These are phyloP conservation scores for Eragrostis curvula DNA, from an alignment of 176 grass and related monocot species.

Conservation along the genomic window DNA sequence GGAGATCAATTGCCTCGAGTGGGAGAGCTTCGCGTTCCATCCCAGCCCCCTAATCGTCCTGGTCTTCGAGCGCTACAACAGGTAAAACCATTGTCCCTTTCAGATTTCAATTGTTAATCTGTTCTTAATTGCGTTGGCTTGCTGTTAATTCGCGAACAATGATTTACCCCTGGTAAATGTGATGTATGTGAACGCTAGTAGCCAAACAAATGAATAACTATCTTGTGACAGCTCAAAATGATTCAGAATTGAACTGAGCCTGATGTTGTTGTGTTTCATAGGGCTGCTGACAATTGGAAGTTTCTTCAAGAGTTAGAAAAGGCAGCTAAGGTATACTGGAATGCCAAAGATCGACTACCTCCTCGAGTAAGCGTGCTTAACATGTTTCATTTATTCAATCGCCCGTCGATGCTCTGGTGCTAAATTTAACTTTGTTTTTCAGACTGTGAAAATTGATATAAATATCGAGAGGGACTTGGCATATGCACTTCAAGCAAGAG, in stretches of 20 bases:
- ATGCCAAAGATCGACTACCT: slow-evolving; percentile 78
- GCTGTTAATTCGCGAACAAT: background rate
- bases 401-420: background rate
- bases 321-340: slow-evolving; percentile 93
- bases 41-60: slow-evolving; percentile 90
- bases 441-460: slow-evolving; percentile 95
- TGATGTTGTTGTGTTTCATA: slow-evolving; percentile 45
- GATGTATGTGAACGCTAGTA: background rate
- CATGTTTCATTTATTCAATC: slow-evolving; percentile 1
- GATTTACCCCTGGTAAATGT: background rate
- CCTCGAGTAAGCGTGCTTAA: slow-evolving; percentile 59
- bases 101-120: slow-evolving; percentile 2
- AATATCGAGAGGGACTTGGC: slow-evolving; percentile 89
- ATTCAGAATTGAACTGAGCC: background rate
- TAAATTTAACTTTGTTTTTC: slow-evolving; percentile 47
- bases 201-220: background rate
- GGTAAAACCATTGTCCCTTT: slow-evolving; percentile 41
- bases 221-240: background rate
- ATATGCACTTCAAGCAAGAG: slow-evolving; percentile 83
- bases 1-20: slow-evolving; percentile 97
- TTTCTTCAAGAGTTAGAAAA: slow-evolving; percentile 91
- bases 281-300: slow-evolving; percentile 85
- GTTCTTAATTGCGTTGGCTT: background rate
- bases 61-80: slow-evolving; percentile 84
- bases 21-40: slow-evolving; percentile 93